phyloP scores from a whole-genome alignment of 352 stramenopile genomes.

The Phytophthora cactorum region DNA sequence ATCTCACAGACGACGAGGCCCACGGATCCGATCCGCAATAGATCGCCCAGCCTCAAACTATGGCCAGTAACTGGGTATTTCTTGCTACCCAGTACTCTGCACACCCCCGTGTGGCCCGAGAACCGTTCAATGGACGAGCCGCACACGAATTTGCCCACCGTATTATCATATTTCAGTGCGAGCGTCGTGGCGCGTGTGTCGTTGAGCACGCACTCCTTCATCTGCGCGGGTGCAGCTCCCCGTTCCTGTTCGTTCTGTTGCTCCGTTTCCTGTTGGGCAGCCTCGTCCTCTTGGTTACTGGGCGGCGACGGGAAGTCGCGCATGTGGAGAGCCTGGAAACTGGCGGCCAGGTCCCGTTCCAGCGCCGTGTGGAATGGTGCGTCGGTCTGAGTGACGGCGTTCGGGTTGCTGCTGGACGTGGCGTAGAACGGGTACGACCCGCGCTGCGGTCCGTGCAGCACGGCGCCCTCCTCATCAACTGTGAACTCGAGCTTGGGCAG shows the following conservation, averaged over 20 bases:
- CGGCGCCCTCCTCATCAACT: slow-evolving; percentile 81
- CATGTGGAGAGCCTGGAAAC: slow-evolving; percentile 66
- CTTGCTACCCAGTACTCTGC: slow-evolving; percentile 89
- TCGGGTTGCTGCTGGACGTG: slow-evolving; percentile 12
- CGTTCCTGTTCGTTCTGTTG: slow-evolving; percentile 20
- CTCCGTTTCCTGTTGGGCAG: slow-evolving; percentile 3
- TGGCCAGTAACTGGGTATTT: slow-evolving; percentile 84
- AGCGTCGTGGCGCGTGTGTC: slow-evolving; percentile 82
- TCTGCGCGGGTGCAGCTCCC: slow-evolving; percentile 34
- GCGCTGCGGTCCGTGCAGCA: slow-evolving; percentile 78
- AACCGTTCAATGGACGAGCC: slow-evolving; percentile 90
- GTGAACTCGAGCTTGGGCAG: slow-evolving; percentile 88
- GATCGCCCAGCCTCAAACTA: slow-evolving; percentile 78
- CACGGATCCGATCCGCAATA: slow-evolving; percentile 91
- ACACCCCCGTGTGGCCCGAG: slow-evolving; percentile 92
- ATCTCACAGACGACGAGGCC: slow-evolving; percentile 93
- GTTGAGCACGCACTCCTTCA: slow-evolving; percentile 88
- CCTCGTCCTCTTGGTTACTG: slow-evolving; percentile 17
- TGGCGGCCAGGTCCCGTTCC: slow-evolving; percentile 53
- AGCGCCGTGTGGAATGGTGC: slow-evolving; percentile 35
- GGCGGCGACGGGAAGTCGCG: slow-evolving; percentile 45
- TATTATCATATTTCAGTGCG: slow-evolving; percentile 73
- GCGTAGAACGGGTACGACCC: slow-evolving; percentile 48
- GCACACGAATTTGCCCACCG: slow-evolving; percentile 78
- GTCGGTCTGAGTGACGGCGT: slow-evolving; percentile 15